Conservation (phyloP, 2,329 filamentous ascomycete species). For the Fusarium buharicum region DNA sequence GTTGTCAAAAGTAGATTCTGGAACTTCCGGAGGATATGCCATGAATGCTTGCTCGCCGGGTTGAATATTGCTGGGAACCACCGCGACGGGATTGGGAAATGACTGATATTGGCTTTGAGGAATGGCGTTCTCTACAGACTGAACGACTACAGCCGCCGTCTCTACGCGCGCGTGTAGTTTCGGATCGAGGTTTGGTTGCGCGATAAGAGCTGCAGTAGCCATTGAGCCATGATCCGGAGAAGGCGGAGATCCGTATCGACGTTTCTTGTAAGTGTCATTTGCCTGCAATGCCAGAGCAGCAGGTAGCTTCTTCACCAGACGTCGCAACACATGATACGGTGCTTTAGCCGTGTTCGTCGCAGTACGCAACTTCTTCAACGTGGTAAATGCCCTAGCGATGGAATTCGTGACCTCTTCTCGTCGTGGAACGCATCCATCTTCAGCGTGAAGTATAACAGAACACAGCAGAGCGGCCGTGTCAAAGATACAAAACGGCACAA, state of each 20-base stretch:
- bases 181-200: neutral
- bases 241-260: conserved; percentile 13
- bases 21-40: neutral
- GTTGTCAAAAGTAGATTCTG: neutral
- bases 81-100: neutral
- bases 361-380: conserved; percentile 24
- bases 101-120: neutral
- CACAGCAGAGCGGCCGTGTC: conserved; percentile 18
- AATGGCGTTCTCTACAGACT: neutral
- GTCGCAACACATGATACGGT: conserved; percentile 22
- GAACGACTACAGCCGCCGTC: neutral
- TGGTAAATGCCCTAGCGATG: conserved; percentile 5
- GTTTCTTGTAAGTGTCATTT: conserved; percentile 10
- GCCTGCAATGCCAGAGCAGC: conserved; percentile 5
- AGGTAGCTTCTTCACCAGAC: conserved; percentile 27
- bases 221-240: neutral
- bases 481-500: conserved; percentile 23
- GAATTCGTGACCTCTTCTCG: conserved; percentile 7
- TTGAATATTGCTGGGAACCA: neutral
- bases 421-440: conserved; percentile 5
- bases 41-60: neutral
- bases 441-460: conserved; percentile 18
- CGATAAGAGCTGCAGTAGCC: neutral
- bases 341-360: conserved; percentile 25
- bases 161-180: neutral